A percentile compares a stretch with the other conserved stretches of the same genome.
These are phyloP conservation scores for Iris pallida DNA, from an alignment of 116 monocot species.

Conservation along the genomic window DNA sequence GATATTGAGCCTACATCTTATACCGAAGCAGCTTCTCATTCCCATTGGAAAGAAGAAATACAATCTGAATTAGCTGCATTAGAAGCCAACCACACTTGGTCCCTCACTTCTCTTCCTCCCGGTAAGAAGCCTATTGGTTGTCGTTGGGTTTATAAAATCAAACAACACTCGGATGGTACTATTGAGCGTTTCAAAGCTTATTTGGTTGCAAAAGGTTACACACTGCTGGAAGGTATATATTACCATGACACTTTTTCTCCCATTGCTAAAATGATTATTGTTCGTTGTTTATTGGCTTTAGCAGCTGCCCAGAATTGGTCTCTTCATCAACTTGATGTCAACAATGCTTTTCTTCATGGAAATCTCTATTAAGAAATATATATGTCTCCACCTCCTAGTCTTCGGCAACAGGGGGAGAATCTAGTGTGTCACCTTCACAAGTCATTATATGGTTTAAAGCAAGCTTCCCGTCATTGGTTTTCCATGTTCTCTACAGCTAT, in stretches of 20 bases:
- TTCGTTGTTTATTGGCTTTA: not conserved
- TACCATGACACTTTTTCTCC: not conserved
- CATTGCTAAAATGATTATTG: not conserved
- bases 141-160: not conserved
- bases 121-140: not conserved
- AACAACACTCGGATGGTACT: not conserved
- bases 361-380: not conserved
- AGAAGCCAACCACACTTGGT: not conserved
- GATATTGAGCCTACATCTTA: not conserved
- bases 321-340: conserved; percentile 6
- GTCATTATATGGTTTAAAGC: not conserved
- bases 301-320: not conserved
- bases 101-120: not conserved
- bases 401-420: not conserved
- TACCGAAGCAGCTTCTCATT: not conserved
- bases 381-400: not conserved
- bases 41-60: not conserved
- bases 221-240: not conserved
- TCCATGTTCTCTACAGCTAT: not conserved
- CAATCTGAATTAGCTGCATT: not conserved
- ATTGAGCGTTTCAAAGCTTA: not conserved
- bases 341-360: conserved; percentile 1
- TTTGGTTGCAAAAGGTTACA: not conserved
- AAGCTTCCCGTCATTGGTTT: not conserved
- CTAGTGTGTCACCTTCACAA: not conserved